Evolutionary conservation across 768 basidiomycete species (phyloP).

Genomic region (Pleurotus citrinopileatus): DNA sequence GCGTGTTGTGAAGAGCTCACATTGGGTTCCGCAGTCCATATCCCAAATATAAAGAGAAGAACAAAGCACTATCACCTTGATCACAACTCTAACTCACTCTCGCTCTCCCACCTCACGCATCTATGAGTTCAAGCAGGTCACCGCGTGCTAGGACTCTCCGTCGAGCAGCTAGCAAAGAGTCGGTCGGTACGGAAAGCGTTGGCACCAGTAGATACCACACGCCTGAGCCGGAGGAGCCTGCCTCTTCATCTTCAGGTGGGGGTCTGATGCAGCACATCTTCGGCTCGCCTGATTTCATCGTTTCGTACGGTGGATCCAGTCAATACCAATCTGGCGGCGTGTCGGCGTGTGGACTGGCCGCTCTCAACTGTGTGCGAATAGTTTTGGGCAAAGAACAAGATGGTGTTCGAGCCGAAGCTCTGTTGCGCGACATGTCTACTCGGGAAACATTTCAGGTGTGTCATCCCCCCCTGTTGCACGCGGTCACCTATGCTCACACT

Average conservation of each 20-base stretch:
- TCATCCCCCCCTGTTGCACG: background rate
- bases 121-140: no score
- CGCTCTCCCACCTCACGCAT: no score
- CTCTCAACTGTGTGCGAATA: constrained; percentile 59
- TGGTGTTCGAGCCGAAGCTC: constrained; percentile 21
- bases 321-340: constrained; percentile 6
- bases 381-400: constrained; percentile 36
- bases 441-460: constrained; percentile 35
- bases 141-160: no score
- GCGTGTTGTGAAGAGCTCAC: no score
- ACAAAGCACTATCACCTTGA: no score
- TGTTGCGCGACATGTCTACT: constrained; percentile 31
- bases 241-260: background rate
- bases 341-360: constrained; percentile 62
- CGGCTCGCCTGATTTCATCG: background rate
- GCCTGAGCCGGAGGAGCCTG: background rate
- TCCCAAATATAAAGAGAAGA: no score
- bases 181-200: background rate
- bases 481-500: no score
- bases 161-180: background rate
- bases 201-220: background rate
- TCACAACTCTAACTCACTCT: no score
- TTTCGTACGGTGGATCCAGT: constrained; percentile 1
- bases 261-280: constrained; percentile 1
- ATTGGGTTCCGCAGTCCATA: no score